phyloP scores from a whole-genome alignment of 2,329 filamentous ascomycete species.

The Septoria linicola region DNA sequence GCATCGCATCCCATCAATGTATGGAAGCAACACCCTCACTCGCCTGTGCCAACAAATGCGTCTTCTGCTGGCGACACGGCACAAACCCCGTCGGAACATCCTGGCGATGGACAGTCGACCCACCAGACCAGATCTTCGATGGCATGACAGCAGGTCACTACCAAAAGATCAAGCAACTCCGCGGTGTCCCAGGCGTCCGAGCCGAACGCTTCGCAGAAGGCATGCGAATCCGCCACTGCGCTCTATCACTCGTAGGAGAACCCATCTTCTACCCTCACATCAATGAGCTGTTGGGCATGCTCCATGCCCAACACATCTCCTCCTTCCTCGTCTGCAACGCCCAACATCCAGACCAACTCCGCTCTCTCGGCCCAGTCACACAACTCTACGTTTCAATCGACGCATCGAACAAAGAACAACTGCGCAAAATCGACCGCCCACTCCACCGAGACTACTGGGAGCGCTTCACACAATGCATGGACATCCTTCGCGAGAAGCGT shows the following conservation, averaged over 20 bases:
- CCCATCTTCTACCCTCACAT: conserved; percentile 99
- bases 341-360: conserved; percentile 89
- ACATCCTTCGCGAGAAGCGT: conserved; percentile 80
- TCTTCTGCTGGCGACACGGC: conserved; percentile 98
- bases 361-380: conserved; percentile 77
- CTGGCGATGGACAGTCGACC: conserved; percentile 94
- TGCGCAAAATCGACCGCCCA: conserved; percentile 85
- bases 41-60: conserved; percentile 96
- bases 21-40: conserved; percentile 98
- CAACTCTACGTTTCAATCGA: conserved; percentile 97
- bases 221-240: conserved; percentile 90
- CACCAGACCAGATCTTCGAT: conserved; percentile 82
- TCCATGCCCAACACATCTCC: conserved; percentile 83
- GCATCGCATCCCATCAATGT: conserved; percentile 92
- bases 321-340: conserved; percentile 97
- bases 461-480: conserved; percentile 84
- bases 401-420: conserved; percentile 81
- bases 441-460: conserved; percentile 98
- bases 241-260: conserved; percentile 87
- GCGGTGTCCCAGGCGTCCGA: conserved; percentile 86
- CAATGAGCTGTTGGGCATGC: conserved; percentile 81
- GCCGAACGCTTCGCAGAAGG: conserved; percentile 91
- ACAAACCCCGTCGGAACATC: conserved; percentile 96
- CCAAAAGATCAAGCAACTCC: conserved; percentile 96
- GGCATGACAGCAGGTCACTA: conserved; percentile 92